Conservation (phyloP, 306 rosid genomes). For the Ceratonia siliqua region DNA sequence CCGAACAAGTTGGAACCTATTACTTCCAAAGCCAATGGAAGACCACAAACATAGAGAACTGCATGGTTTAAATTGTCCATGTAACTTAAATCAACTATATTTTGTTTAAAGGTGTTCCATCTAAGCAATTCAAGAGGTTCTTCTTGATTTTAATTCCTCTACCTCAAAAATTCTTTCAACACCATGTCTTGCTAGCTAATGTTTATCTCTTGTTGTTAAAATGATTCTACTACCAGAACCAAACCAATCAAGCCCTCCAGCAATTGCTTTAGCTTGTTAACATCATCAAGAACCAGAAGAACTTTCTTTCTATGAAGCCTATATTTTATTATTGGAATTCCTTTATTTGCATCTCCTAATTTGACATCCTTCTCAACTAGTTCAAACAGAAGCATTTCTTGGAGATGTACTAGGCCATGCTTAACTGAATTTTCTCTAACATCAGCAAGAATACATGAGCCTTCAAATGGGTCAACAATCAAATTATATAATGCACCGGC, state of each 20-base stretch:
- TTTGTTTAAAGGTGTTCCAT: conserved; percentile 6
- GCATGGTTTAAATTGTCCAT: background rate
- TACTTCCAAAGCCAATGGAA: background rate
- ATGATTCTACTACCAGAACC: background rate
- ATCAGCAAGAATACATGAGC: background rate
- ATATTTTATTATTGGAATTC: background rate
- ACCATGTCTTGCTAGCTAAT: background rate
- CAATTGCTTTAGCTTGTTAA: too few relatives aligned
- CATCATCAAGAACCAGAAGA: too few relatives aligned
- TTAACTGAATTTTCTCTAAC: background rate
- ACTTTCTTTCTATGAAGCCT: too few relatives aligned
- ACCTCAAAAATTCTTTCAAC: background rate
- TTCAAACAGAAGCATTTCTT: background rate
- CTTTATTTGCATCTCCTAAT: background rate
- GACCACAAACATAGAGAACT: background rate
- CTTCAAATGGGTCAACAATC: background rate
- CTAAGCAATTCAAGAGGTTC: conserved; percentile 15
- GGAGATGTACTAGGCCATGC: background rate
- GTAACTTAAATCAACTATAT: conserved; percentile 18
- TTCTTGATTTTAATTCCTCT: background rate
- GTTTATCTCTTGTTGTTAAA: background rate
- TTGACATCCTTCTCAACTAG: background rate
- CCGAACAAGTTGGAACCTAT: background rate
- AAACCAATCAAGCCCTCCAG: background rate
- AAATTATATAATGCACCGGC: background rate